Conservation (phyloP, 129 eudicot species). For the Flaveria robusta region DNA sequence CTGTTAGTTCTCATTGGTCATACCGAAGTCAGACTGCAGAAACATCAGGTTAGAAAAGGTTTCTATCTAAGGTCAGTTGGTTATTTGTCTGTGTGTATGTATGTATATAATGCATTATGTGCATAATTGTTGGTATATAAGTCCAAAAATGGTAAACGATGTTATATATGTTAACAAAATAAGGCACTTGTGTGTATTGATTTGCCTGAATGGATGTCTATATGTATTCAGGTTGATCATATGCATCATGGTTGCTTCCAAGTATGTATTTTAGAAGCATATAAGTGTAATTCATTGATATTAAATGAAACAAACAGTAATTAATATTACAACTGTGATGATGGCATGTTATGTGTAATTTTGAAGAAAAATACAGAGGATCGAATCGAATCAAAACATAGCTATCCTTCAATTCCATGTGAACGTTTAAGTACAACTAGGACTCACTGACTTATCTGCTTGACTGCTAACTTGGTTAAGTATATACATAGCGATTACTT, state of each 20-base stretch:
- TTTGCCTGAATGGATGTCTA: slow-evolving; percentile 27
- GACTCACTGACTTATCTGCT: too few species aligned
- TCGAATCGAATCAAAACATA: too few species aligned
- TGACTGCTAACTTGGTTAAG: too few species aligned
- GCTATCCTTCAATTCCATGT: too few species aligned
- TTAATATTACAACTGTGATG: background rate
- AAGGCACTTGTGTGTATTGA: slow-evolving; percentile 22
- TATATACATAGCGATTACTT: too few species aligned
- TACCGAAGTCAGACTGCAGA: slow-evolving; percentile 38
- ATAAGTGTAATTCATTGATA: slow-evolving; percentile 14
- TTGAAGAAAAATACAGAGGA: too few species aligned
- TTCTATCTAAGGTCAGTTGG: background rate
- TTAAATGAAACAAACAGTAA: background rate
- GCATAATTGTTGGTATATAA: slow-evolving; percentile 28
- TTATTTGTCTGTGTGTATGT: background rate
- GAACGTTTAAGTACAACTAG: too few species aligned
- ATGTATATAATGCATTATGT: slow-evolving; percentile 20
- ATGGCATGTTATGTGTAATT: too few species aligned
- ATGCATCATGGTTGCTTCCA: slow-evolving; percentile 13
- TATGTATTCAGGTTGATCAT: slow-evolving; percentile 25
- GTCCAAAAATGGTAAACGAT: slow-evolving; percentile 19
- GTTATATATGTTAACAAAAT: slow-evolving; percentile 19
- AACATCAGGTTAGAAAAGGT: slow-evolving; percentile 28
- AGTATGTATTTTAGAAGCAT: slow-evolving; percentile 5
- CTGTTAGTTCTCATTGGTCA: slow-evolving; percentile 51